Base-by-base conservation (phyloP, 805 yeast species). In the Nakazawaea sp. region DNA sequence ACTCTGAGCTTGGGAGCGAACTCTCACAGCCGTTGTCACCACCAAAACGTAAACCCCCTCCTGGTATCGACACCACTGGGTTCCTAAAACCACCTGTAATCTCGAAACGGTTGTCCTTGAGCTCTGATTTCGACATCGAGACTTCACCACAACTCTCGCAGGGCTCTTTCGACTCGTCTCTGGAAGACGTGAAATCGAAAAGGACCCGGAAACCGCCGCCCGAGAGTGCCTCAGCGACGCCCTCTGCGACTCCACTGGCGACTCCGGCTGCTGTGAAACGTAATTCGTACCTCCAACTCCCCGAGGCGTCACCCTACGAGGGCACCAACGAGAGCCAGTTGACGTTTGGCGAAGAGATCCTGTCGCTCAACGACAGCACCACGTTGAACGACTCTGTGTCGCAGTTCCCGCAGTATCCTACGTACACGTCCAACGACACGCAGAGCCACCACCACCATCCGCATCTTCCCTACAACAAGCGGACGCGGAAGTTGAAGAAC, bases 381-480 rank as follows among this genome's bases (percentile, higher is more conserved):
- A 12, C 26, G 5, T 18, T 33, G n/a, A 33, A 29, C 15, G 41
- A 33, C 11, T 33, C 41, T 10, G 17, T 32, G n/a, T 7, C 32
- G 15, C n/a, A 33, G 3, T 31, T 39, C n/a, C 42, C 42, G 7
- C 18, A 34, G 26, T 39, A 39, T 31, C 42, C 42, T 8, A 39
- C 42, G 7, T 39, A 26, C 18, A 30, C 42, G 5, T 19, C 30
- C 4, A 23, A 20, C n/a, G 32, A 25, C 6, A 8, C 15, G 9
- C 19, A 7, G 5, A 15, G 19, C 4, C 31, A 39, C 27, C 38
- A 34, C 30, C 38, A 34, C 18, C 42, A 38, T 18, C 38, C 38
- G 16, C 42, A 33, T 24, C 12, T 33, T 12, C 30, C 37, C 10
- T 32, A 18, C 17, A n/a, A 25, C 19, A 33, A 32, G 30, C 17